Evolutionary conservation across 441 rosid species (phyloP), one percentile per base, ranked within the genome.

Genomic region (Sinapis alba): DNA sequence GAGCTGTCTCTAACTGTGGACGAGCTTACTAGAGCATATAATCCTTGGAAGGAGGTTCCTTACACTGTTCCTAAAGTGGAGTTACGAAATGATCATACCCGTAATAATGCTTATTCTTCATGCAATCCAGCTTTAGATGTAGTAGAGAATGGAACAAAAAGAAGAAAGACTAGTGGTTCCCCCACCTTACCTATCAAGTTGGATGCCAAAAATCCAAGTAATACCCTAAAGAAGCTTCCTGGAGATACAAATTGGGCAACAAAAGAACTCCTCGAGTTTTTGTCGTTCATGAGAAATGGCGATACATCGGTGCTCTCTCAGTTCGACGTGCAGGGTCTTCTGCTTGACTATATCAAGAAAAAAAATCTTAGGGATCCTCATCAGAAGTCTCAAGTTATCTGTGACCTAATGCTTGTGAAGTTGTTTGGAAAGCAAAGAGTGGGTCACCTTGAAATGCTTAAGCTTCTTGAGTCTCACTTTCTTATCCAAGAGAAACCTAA

Each of bases 391-490:
- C 88, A 89, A 77, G 87, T 96, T 70, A 34, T 92, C 59, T 96
- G 98, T 74, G 99, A 96, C 69, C 50, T 81, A 60, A 89, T 84
- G 88, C 99, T 96, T 63, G 53, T 77, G 70, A 87, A 79, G 77
- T 86, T 96, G 75, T 93, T 96, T 84, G 90, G 96, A 21, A 87
- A 82, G 81, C 82, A 75, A 57, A 84, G 85, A 73, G 83, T 93
- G 70, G 97, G 90, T 59, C 98, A 89, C 80, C 58, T 90, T 86
- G 98, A 96, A 84, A 93, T 96, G 99, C 87, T 87, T 63, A 90
- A 89, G 88, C 94, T 93, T 85, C 91, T 96, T 13, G 97, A 90
- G 71, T 80, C 79, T 67, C 99, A 96, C 76, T 85, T 88, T 79
- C 93, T 89, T 65, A 79, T 75, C 28, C 81, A 84, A 71, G 97